Evolutionary conservation across 352 stramenopile genomes (phyloP), one percentile per base, ranked within the genome.

Genomic region (Phytophthora podocarpi): DNA sequence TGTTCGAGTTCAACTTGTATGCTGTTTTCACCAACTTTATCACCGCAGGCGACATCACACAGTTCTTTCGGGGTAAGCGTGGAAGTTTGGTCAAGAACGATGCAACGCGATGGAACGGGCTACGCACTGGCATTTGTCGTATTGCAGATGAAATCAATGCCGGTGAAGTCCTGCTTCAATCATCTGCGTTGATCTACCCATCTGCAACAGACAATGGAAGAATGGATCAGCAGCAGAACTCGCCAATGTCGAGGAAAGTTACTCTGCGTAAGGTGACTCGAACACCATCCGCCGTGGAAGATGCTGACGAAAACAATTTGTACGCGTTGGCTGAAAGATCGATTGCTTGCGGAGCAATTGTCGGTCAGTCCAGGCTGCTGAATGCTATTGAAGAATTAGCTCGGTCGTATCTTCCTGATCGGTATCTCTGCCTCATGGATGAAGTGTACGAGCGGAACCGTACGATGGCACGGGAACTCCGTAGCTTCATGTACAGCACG

Each of bases 1-100:
- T 94, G 20, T 89, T 91, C 26, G 85, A 96, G 60, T 91, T 94
- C 63, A 82, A 91, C 26, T 45, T 89, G 36, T 94, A 91, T 53
- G 77, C 79, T 7, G 74, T 89, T 27, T 90, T 94, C 50, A 90
- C 80, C 11, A 90, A 62, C 36, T 91, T 91, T 31, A 55, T 83
- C 8, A 47, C 75, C 8, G 59, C 64, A 28, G 70, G 80, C 10
- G 70, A 85, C 13, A 75, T 87, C 4, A 50, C 64, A n/a, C 49
- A 79, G 6, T 69, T 91, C 10, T 80, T 93, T 39, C 72, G 74
- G 2, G 66, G 70, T 21, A 72, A 48, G 24, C 46, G 49, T 37
- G 73, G 71, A 18, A 58, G 47, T 32, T 46, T 49, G 34, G 42
- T 59, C n/a, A 61, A 57, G 18, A 58, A 47, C 7, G 68, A 78